Evolutionary conservation across 306 rosid species (phyloP).

Genomic region (Fagus crenata): DNA sequence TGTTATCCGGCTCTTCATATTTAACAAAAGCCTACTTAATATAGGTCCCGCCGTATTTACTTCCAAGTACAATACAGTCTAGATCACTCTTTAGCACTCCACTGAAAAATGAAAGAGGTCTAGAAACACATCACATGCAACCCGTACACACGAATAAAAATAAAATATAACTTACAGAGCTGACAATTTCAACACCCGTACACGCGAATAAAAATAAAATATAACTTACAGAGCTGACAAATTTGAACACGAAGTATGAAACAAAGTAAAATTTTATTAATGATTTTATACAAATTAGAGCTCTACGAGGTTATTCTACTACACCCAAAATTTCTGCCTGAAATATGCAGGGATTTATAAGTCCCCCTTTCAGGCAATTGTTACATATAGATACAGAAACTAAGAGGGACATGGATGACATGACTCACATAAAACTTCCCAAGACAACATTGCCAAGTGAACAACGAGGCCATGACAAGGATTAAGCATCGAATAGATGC

Average conservation of each 20-base stretch:
- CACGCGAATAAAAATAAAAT: too few species aligned
- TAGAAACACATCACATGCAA: too few species aligned
- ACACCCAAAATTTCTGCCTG: constrained; percentile 39
- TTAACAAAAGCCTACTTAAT: too few species aligned
- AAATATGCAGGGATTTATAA: constrained; percentile 40
- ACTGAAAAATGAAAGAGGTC: too few species aligned
- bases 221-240: too few species aligned
- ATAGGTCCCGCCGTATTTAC: too few species aligned
- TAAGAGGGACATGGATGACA: constrained; percentile 39
- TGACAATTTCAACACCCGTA: not conserved
- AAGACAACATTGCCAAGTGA: not conserved
- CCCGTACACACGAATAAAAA: too few species aligned
- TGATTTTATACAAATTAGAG: constrained; percentile 28
- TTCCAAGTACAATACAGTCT: too few species aligned
- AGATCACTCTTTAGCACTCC: too few species aligned
- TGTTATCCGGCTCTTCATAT: too few species aligned
- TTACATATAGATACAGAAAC: constrained; percentile 28
- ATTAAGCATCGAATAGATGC: constrained; percentile 52
- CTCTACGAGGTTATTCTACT: constrained; percentile 35
- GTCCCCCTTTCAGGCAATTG: constrained; percentile 40
- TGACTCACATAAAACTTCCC: constrained; percentile 13
- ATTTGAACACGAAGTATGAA: not conserved
- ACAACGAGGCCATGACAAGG: not conserved
- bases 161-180: too few species aligned
- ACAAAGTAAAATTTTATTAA: constrained; percentile 6